phyloP scores from a whole-genome alignment of 768 basidiomycete species.

The Pilatotrama ljubarskyi region DNA sequence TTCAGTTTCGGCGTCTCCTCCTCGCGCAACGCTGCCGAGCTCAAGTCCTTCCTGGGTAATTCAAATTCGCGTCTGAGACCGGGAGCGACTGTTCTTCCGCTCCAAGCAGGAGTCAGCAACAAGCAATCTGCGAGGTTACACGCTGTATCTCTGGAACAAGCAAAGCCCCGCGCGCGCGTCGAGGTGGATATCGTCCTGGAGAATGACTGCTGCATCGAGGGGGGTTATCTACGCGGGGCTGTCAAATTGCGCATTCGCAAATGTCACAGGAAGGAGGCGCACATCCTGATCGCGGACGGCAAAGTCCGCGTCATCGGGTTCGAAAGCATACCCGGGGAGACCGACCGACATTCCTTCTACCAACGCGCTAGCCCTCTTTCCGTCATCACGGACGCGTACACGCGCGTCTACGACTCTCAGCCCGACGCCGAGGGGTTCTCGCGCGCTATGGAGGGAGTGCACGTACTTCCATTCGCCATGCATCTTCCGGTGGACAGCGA shows the following conservation, averaged over 20 bases:
- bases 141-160: slow-evolving; percentile 62
- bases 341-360: slow-evolving; percentile 78
- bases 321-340: slow-evolving; percentile 62
- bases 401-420: slow-evolving; percentile 43
- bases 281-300: slow-evolving; percentile 67
- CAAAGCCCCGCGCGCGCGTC: slow-evolving; percentile 71
- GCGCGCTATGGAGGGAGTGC: slow-evolving; percentile 62
- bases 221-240: slow-evolving; percentile 67
- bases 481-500: slow-evolving; percentile 56
- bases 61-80: slow-evolving; percentile 54
- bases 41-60: slow-evolving; percentile 65
- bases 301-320: slow-evolving; percentile 86
- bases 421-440: slow-evolving; percentile 64
- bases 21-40: slow-evolving; percentile 52
- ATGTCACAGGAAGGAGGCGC: slow-evolving; percentile 52
- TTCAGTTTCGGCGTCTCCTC: slow-evolving; percentile 52
- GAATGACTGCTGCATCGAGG: slow-evolving; percentile 76
- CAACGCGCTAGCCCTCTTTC: slow-evolving; percentile 63
- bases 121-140: slow-evolving; percentile 4
- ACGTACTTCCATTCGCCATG: slow-evolving; percentile 73
- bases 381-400: slow-evolving; percentile 46
- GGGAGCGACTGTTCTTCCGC: slow-evolving; percentile 46
- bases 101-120: slow-evolving; percentile 5
- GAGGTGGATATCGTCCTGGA: slow-evolving; percentile 82
- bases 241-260: slow-evolving; percentile 66